phyloP scores from a whole-genome alignment of 2,329 filamentous ascomycete genomes.

The Beauveria pseudobassiana region DNA sequence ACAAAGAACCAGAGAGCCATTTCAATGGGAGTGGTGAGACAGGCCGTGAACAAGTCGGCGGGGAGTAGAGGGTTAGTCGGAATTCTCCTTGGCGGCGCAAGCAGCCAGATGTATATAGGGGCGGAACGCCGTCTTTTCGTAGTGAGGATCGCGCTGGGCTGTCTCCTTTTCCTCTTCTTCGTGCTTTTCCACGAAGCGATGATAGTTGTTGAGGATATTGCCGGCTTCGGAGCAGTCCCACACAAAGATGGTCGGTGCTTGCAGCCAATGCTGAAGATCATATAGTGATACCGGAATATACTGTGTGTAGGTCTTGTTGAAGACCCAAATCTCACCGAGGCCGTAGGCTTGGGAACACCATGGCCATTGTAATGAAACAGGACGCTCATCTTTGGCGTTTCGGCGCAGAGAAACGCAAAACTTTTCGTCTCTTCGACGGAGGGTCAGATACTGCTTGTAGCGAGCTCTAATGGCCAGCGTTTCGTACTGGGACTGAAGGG shows the following conservation, averaged over 20 bases:
- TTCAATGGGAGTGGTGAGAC: conserved; percentile 92
- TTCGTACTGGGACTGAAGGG: conserved; percentile 93
- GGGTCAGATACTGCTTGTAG: conserved; percentile 93
- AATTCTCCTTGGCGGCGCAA: conserved; percentile 79
- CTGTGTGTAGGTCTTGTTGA: conserved; percentile 97
- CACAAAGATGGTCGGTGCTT: conserved; percentile 90
- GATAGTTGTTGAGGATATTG: conserved; percentile 91
- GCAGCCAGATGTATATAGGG: conserved; percentile 85
- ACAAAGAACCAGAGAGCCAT: conserved; percentile 97
- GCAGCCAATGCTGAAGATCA: conserved; percentile 91
- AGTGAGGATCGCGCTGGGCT: conserved; percentile 69
- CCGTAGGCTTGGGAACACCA: conserved; percentile 90
- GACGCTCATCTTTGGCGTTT: conserved; percentile 92
- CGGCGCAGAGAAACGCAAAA: conserved; percentile 84
- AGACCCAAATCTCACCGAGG: conserved; percentile 97
- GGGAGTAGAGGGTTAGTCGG: conserved; percentile 91
- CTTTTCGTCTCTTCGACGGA: conserved; percentile 97
- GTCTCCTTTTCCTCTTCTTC: conserved; percentile 79
- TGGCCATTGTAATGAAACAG: conserved; percentile 99
- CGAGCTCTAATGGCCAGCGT: conserved; percentile 90
- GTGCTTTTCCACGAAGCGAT: conserved; percentile 90
- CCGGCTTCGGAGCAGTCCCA: conserved; percentile 97
- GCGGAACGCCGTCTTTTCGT: conserved; percentile 64
- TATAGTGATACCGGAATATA: conserved; percentile 96
- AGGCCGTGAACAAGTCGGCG: conserved; percentile 92